Base-by-base conservation (phyloP, 1,284 basidiomycete genomes). In the Trametes pubescens region DNA sequence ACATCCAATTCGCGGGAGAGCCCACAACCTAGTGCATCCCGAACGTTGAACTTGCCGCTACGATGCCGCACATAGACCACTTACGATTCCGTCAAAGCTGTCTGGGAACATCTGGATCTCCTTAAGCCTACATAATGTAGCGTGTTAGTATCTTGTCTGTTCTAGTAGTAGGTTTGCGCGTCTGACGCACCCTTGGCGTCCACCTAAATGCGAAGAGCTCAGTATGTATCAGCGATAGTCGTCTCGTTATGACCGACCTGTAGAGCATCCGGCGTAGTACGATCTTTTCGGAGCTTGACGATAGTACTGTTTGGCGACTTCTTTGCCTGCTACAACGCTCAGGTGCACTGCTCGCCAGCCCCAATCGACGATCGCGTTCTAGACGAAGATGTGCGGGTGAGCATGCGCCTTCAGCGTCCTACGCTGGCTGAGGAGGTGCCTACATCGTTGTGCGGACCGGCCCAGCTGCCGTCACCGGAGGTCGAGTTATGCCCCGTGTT, bases 201-300 rank as follows among this genome's bases (percentile, higher is more conserved):
- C 68, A 22, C 67, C 65, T 66, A 10, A 1, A 14, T 8, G 29
- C n/a, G 24, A 47, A 8, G n/a, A 14, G 1, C 14, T 10, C 8
- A 16, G 13, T 21, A 4, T 35, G 13, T 3, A 14, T 24, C 5
- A 10, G 11, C 6, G 29, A 38, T 10, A 18, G 7, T 22, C 2
- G 21, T 14, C 38, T 21, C 24, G 16, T 29, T 4, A 8, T 29
- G 1, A 21, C 46, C 21, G 47, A 66, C 73, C 73, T 7, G 67
- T 71, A 4, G 73, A 74, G 53, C 72, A 74, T 24, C 72, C 72
- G 1, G 72, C 26, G 54, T 71, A 74, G 49, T 73, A 74, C 1
- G 69, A 64, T 37, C 65, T 68, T 32, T 59, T 51, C 7, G 61
- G 46, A 4, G 64, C n/a, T 18, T 55, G 54, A 2, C 63, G 55